Base-by-base conservation (phyloP, 495 filamentous ascomycete genomes). In the Penicillium turbatum region DNA sequence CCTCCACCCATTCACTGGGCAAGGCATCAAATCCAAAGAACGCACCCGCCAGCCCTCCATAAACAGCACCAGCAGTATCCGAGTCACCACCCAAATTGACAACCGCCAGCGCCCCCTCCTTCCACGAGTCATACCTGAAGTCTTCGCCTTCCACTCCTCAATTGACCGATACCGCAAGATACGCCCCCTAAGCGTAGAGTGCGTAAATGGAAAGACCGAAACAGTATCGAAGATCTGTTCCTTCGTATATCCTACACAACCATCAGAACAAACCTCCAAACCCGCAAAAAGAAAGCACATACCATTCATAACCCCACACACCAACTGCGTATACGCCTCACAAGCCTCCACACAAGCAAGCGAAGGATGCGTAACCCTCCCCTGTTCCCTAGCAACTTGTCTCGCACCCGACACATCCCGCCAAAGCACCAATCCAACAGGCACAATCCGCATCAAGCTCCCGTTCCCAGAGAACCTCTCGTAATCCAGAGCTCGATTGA, bases 71-170 rank as follows among this genome's bases (percentile, higher is more conserved):
- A 8, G 74, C 77, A 6, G 74, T 79, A 61, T 82, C 79, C 7
- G 76, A 68, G 68, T 80, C 76, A 50, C 71, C 68, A 6, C 77
- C 74, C 39, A 73, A 51, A 60, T 79, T 80, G 0, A 79, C 77
- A 4, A 68, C 72, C 30, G 60, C 67, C 48, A 78, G 49, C 6
- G 68, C 75, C 0, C 78, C 75, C 29, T 72, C 65, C 37, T 62
- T 61, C 60, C 76, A 78, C 6, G 46, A 57, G 6, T 65, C 61
- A 29, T 60, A 75, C 27, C 54, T 67, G 49, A 74, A 79, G 40
- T 15, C 30, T 55, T 60, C 6, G 41, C 10, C 6, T 43, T 38
- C 63, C 67, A 72, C 30, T 59, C 57, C 2, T 24, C 27, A 6
- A 72, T 27, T 0, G 17, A 40, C 1, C 32, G 39, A 35, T 67